phyloP scores from a whole-genome alignment of 2,329 filamentous ascomycete species.

The Helotiales sp. region DNA sequence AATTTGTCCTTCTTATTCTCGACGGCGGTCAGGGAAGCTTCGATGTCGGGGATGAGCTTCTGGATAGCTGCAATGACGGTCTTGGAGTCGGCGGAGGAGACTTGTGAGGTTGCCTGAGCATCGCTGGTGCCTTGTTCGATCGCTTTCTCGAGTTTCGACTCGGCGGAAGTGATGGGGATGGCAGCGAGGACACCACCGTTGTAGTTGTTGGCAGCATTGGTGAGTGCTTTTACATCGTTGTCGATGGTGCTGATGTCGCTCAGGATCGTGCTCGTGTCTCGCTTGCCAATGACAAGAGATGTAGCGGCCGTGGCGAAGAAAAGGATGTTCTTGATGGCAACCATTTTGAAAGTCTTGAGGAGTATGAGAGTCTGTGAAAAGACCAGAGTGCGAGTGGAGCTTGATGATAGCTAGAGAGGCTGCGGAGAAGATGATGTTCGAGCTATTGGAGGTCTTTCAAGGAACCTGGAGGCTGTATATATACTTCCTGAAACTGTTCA shows the following conservation, averaged over 20 bases:
- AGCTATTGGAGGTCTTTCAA: too few relatives aligned
- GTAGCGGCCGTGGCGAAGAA: constrained; percentile 15
- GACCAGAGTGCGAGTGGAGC: neutral
- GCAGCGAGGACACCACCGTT: constrained; percentile 15
- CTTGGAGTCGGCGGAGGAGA: constrained; percentile 14
- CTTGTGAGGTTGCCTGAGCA: constrained; percentile 9
- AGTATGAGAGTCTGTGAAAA: neutral
- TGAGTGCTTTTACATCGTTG: constrained; percentile 46
- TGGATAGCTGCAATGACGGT: constrained; percentile 7
- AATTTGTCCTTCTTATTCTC: constrained; percentile 19
- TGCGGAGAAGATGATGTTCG: too few relatives aligned
- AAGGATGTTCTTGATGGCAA: constrained; percentile 20
- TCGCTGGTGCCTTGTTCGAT: constrained; percentile 12
- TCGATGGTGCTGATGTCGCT: constrained; percentile 40
- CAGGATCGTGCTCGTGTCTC: constrained; percentile 13
- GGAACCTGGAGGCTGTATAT: too few relatives aligned
- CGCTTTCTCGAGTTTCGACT: constrained; percentile 10
- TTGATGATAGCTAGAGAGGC: neutral
- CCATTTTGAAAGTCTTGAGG: constrained; percentile 14
- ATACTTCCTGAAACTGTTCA: too few relatives aligned
- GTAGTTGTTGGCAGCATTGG: constrained; percentile 43
- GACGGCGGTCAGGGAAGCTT: constrained; percentile 8
- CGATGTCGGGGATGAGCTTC: constrained; percentile 8
- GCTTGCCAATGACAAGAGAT: constrained; percentile 14
- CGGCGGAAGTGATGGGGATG: constrained; percentile 7